Evolutionary conservation across 2,329 filamentous ascomycete species (phyloP).

Genomic region (Drechmeria coniospora): DNA sequence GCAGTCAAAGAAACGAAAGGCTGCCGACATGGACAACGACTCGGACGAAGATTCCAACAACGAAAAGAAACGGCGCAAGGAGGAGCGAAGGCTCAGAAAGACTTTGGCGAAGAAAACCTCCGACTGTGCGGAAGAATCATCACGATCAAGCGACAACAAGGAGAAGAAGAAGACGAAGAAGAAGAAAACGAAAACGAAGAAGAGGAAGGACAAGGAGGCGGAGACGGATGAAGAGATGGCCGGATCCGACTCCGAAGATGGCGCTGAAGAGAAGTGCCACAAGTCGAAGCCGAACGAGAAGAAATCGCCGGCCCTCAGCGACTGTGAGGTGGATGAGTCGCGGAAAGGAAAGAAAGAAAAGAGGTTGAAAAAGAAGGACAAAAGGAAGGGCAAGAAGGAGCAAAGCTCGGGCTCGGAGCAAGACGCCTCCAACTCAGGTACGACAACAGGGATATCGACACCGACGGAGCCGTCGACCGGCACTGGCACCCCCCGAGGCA

Average conservation of each 20-base stretch:
- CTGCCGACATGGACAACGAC: constrained; percentile 20
- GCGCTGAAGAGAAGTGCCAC: too few species aligned
- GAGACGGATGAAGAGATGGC: constrained; percentile 17
- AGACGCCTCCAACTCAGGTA: constrained; percentile 10
- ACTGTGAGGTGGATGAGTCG: constrained; percentile 18
- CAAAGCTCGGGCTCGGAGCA: constrained; percentile 2
- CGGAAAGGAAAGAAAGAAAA: constrained; percentile 23
- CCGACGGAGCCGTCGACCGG: constrained; percentile 26
- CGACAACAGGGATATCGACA: constrained; percentile 20
- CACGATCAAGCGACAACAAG: constrained; percentile 5
- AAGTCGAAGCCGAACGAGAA: constrained; percentile 7
- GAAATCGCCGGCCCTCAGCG: constrained; percentile 4
- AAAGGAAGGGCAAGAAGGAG: constrained; percentile 24
- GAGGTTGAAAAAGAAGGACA: constrained; percentile 26
- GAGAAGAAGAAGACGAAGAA: constrained; percentile 26
- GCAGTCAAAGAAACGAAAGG: constrained; percentile 35
- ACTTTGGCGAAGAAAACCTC: constrained; percentile 16
- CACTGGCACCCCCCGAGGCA: constrained; percentile 31
- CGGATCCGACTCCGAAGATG: too few species aligned
- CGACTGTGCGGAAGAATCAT: constrained; percentile 7
- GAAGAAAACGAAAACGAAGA: constrained; percentile 21
- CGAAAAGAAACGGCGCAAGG: constrained; percentile 21
- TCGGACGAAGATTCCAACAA: constrained; percentile 13
- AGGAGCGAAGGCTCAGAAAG: too few species aligned
- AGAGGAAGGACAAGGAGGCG: constrained; percentile 27